Base-by-base conservation (phyloP, 176 grass and related monocot species). In the Carex kokanica region DNA sequence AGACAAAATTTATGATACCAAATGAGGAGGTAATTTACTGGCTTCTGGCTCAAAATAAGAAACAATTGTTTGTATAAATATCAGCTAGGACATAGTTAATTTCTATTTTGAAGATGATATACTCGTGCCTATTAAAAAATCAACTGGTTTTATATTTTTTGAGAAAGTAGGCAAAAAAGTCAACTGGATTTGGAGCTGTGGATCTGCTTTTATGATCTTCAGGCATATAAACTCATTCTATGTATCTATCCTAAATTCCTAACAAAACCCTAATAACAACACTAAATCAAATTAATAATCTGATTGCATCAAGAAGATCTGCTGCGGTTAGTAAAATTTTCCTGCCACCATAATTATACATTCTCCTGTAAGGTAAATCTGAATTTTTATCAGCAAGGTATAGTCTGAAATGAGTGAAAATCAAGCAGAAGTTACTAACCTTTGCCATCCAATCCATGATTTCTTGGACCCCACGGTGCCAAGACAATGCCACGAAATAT, bases 361-460 rank as follows among this genome's bases (percentile, higher is more conserved):
- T 34, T 34, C 3, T 34, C 32, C 32, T 21, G 5, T 27, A 29
- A 27, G 10, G 29, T 67, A 17, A 36, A 36, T 36, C 31, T 8
- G 12, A 68, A 18, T 36, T 38, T 38, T 18, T 2, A 16, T 20
- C 64, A 68, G 38, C 29, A 36, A 31, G 13, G 31, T 36, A 38
- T 15, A 18, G 12, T 38, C 16, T 18, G 20, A 61, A 61, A 24
- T 18, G 55, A 72, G 61, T 9, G 47, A 85, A 32, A 13, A 9
- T 1, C 66, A 82, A 87, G 9, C 6, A 17, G 27, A 60, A 14
- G 3, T 79, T 49, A 47, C 84, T 90, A 82, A 98, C 95, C 92
- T 93, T 98, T 82, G 95, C 85, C 90, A 98, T 94, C 92, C 92
- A 98, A 82, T 98, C 90, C 4, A 94, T 81, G 4, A 98, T 89